These are phyloP conservation scores for Nannochloris sp. DNA, from an alignment of 139 green algal genomes.

Conservation along the genomic window DNA sequence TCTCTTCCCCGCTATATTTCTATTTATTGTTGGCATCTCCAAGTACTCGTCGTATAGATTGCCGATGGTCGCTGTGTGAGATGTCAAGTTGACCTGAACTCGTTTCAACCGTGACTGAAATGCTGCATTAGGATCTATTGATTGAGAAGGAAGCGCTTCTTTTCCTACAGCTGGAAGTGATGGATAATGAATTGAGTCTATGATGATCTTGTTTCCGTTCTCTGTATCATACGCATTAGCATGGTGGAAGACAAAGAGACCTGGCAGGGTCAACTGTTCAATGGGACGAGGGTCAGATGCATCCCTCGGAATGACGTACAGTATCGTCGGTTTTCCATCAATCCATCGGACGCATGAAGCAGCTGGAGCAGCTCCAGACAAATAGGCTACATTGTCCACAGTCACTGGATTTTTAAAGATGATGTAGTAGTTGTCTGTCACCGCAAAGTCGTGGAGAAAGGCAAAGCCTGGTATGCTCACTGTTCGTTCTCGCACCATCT, in stretches of 20 bases:
- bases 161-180: conserved; percentile 20
- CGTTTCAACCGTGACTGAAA: conserved; percentile 41
- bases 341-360: conserved; percentile 25
- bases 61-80: conserved; percentile 1
- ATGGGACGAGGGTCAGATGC: not conserved
- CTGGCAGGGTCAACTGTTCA: not conserved
- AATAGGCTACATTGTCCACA: conserved; percentile 21
- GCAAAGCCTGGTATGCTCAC: conserved; percentile 24
- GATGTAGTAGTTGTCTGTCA: conserved; percentile 32
- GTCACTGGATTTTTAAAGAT: conserved; percentile 33
- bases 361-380: conserved; percentile 13
- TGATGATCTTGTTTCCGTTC: conserved; percentile 2
- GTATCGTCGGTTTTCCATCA: conserved; percentile 12
- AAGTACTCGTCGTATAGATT: conserved; percentile 24
- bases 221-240: conserved; percentile 56
- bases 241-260: conserved; percentile 66
- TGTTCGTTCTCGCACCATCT: not conserved
- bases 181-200: conserved; percentile 52
- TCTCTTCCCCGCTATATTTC: not conserved
- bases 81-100: conserved; percentile 30
- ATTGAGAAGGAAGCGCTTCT: conserved; percentile 17
- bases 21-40: conserved; percentile 45
- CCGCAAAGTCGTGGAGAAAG: conserved; percentile 40
- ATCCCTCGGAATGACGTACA: conserved; percentile 26
- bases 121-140: conserved; percentile 21